Evolutionary conservation across 2,329 filamentous ascomycete genomes (phyloP), one percentile per base, ranked within the genome.

Genomic region (Neonectria punicea): DNA sequence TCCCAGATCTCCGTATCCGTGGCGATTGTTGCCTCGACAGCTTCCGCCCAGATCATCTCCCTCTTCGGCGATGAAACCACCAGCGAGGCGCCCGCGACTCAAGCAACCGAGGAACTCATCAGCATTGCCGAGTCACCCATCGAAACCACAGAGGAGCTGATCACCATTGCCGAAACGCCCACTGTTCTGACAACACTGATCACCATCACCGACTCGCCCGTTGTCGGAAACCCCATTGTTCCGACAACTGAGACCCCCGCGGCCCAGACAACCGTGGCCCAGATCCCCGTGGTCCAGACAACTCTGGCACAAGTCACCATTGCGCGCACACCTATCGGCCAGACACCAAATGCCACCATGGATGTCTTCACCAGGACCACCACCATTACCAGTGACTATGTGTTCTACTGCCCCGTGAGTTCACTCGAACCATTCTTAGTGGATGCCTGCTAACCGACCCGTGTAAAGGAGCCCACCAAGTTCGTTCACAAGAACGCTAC

Each of bases 351-450:
- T 18, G 18, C 18, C 18, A 25, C 36, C 2, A 54, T 41, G 2
- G 43, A 47, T 18, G n/a, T 47, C 58, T 60, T 67, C 41, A 65
- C 62, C 20, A 76, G 72, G 66, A 80, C 80, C 25, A 82, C 81
- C n/a, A 75, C 80, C 57, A 68, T 79, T 58, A 75, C 77, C 53
- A 78, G 77, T 11, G 73, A 76, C 61, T 82, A 79, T 70, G 78
- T 80, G 41, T 81, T 80, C 47, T 80, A 78, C 74, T 85, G 83
- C 69, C 82, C 83, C 16, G 81, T 83, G 77, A 71, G 79, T 77
- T 47, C 30, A 32, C 1, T 8, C 0, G 9, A 14, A 9, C 9
- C 10, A 20, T 13, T 11, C 3, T 14, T 6, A 11, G 28, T 16
- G 3, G 20, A 3, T 14, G 11, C 1, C 18, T 22, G 16, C 20